phyloP scores from a whole-genome alignment of 495 filamentous ascomycete species.

The Annulohypoxylon nitens region DNA sequence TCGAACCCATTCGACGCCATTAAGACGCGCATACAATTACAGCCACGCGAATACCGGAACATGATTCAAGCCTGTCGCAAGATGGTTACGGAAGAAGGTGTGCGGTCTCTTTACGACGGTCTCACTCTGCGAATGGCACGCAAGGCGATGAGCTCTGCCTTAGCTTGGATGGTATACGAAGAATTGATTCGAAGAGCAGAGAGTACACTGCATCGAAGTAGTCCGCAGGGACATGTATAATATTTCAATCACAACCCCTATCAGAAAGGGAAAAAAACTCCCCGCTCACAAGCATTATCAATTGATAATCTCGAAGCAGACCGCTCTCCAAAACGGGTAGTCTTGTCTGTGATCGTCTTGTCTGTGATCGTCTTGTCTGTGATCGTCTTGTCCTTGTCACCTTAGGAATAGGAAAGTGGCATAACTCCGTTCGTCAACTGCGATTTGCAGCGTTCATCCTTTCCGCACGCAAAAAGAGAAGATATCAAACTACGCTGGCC shows the following conservation, averaged over 20 bases:
- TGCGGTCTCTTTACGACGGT: slow-evolving; percentile 86
- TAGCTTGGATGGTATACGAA: slow-evolving; percentile 98
- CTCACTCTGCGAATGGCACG: slow-evolving; percentile 87
- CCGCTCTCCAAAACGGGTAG: slow-evolving; percentile 19
- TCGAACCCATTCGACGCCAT: slow-evolving; percentile 98
- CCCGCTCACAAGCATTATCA: slow-evolving; percentile 21
- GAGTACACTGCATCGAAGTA: slow-evolving; percentile 64
- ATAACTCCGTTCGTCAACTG: slow-evolving; percentile 23
- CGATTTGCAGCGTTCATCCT: slow-evolving; percentile 7
- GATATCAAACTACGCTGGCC: slow-evolving; percentile 49
- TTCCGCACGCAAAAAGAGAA: not conserved
- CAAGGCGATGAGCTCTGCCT: slow-evolving; percentile 90
- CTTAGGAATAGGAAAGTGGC: slow-evolving; percentile 14
- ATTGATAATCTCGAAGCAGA: slow-evolving; percentile 1
- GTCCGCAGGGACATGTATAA: slow-evolving; percentile 39
- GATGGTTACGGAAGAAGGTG: slow-evolving; percentile 87
- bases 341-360: slow-evolving; percentile 26
- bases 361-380: slow-evolving; percentile 31
- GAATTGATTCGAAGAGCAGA: slow-evolving; percentile 86
- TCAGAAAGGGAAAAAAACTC: slow-evolving; percentile 21
- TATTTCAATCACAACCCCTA: slow-evolving; percentile 20
- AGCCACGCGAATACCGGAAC: slow-evolving; percentile 85
- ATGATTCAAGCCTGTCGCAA: slow-evolving; percentile 79
- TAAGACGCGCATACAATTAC: slow-evolving; percentile 94
- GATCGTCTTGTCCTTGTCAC: slow-evolving; percentile 18